phyloP scores from a whole-genome alignment of 2,329 filamentous ascomycete species.

The Colletotrichum plurivorum region DNA sequence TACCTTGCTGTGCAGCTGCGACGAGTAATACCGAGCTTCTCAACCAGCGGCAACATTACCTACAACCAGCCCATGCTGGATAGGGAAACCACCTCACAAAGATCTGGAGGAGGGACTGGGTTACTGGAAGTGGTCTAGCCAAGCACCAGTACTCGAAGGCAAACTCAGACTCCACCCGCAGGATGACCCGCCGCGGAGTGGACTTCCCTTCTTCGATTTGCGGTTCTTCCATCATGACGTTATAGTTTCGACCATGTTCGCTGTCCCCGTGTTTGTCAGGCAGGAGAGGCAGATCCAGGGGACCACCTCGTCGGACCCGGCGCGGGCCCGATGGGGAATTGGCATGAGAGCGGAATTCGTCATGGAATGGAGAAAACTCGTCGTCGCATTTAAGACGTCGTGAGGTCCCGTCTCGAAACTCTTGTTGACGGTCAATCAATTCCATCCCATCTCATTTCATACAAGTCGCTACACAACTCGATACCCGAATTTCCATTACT shows the following conservation, averaged over 20 bases:
- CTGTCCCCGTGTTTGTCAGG: slow-evolving; percentile 7
- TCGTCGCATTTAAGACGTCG: slow-evolving; percentile 16
- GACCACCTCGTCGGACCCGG: slow-evolving; percentile 26
- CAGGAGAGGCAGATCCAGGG: not conserved
- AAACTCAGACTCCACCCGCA: not conserved
- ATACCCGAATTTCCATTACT: not conserved
- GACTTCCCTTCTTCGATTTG: not conserved
- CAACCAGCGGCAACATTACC: no score
- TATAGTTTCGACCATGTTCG: slow-evolving; percentile 27
- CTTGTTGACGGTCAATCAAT: not conserved
- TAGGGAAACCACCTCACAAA: slow-evolving; percentile 26
- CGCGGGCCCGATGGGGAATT: slow-evolving; percentile 22
- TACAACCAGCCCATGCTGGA: slow-evolving; percentile 11
- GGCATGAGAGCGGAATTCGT: not conserved
- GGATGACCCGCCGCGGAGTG: slow-evolving; percentile 11
- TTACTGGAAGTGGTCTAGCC: slow-evolving; percentile 3
- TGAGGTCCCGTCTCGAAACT: not conserved
- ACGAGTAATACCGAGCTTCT: no score
- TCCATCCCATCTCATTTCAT: not conserved
- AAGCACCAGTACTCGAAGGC: slow-evolving; percentile 14
- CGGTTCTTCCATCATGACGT: slow-evolving; percentile 38
- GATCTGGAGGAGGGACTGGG: not conserved
- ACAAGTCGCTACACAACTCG: not conserved
- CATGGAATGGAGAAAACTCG: slow-evolving; percentile 6
- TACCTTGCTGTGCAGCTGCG: no score